A percentile compares a stretch with the other conserved stretches of the same genome.
These are phyloP conservation scores for Alternaria conjuncta DNA, from an alignment of 2,329 filamentous ascomycete genomes.

Conservation along the genomic window DNA sequence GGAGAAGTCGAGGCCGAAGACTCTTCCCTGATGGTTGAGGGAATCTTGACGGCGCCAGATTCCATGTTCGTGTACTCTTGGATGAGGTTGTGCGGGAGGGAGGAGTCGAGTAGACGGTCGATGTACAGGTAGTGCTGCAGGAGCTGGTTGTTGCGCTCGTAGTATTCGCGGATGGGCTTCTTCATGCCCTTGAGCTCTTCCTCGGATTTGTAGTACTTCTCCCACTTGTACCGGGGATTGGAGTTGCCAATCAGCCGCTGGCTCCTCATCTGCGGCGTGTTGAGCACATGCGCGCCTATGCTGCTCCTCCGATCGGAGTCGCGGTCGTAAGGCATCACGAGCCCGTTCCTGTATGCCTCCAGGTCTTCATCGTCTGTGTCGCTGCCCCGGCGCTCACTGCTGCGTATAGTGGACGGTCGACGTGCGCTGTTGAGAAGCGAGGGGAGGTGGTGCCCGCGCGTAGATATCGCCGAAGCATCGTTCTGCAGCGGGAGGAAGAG, in stretches of 20 bases:
- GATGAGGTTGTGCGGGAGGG: constrained; percentile 87
- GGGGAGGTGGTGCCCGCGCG: constrained; percentile 54
- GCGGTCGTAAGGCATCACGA: constrained; percentile 43
- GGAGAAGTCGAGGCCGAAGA: constrained; percentile 39
- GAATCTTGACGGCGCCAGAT: constrained; percentile 66
- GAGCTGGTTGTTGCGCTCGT: constrained; percentile 86
- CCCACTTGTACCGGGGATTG: constrained; percentile 85
- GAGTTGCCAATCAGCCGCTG: constrained; percentile 87
- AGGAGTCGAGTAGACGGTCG: constrained; percentile 86
- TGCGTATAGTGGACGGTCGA: constrained; percentile 41
- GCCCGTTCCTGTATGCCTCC: constrained; percentile 34
- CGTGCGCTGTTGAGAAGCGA: constrained; percentile 33
- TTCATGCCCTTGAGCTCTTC: constrained; percentile 74
- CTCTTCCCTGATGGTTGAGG: constrained; percentile 79
- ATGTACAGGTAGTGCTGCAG: constrained; percentile 95
- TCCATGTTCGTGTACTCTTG: constrained; percentile 81
- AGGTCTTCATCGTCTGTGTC: constrained; percentile 40
- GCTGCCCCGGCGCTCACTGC: constrained; percentile 38
- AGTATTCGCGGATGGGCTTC: constrained; percentile 80
- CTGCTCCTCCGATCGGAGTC: constrained; percentile 50
- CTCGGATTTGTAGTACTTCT: constrained; percentile 83
- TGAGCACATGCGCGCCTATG: constrained; percentile 51
- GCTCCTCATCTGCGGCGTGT: constrained; percentile 74
- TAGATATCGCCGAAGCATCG: constrained; percentile 48
- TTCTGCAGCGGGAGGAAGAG: constrained; percentile 52